These are phyloP conservation scores for Penicillium sp. DNA, from an alignment of 2,329 filamentous ascomycete species.

Conservation along the genomic window DNA sequence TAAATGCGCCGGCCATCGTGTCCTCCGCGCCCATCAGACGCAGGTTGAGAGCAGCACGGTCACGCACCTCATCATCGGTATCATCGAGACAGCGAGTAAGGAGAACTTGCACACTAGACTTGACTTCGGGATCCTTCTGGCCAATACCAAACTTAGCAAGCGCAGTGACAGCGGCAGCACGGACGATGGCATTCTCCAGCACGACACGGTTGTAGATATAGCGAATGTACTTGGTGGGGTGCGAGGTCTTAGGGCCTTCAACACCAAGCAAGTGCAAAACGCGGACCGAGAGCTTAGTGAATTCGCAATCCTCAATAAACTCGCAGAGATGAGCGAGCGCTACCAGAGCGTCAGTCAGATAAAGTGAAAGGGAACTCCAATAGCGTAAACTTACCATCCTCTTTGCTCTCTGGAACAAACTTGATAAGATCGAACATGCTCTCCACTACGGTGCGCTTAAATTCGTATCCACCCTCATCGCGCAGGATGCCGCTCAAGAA, in stretches of 20 bases:
- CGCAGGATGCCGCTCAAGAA: conserved; percentile 96
- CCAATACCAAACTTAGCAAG: conserved; percentile 96
- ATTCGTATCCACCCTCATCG: conserved; percentile 96
- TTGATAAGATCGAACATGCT: conserved; percentile 99
- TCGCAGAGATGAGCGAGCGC: conserved; percentile 94
- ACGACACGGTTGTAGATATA: conserved; percentile 99
- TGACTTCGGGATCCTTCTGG: conserved; percentile 93
- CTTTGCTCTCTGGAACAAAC: conserved; percentile 85
- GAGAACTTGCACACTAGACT: conserved; percentile 89
- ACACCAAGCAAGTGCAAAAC: conserved; percentile 91
- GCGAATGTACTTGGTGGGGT: conserved; percentile 97
- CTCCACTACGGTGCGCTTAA: conserved; percentile 95
- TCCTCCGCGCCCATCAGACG: conserved; percentile 90
- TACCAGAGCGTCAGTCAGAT: too few relatives aligned
- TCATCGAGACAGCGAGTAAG: conserved; percentile 93
- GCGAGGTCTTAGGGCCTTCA: conserved; percentile 90
- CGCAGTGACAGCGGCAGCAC: conserved; percentile 91
- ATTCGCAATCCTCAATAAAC: conserved; percentile 99
- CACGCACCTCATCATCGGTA: conserved; percentile 94
- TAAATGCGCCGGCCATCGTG: conserved; percentile 78
- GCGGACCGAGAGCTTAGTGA: conserved; percentile 93
- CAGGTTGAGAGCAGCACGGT: conserved; percentile 89
- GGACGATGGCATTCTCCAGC: conserved; percentile 91
- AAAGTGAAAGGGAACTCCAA: background rate
- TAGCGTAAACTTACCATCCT: conserved; percentile 52